Evolutionary conservation across 73 alveolate species (phyloP), one percentile per base, ranked within the genome.

Genomic region (Durusdinium trenchii): DNA sequence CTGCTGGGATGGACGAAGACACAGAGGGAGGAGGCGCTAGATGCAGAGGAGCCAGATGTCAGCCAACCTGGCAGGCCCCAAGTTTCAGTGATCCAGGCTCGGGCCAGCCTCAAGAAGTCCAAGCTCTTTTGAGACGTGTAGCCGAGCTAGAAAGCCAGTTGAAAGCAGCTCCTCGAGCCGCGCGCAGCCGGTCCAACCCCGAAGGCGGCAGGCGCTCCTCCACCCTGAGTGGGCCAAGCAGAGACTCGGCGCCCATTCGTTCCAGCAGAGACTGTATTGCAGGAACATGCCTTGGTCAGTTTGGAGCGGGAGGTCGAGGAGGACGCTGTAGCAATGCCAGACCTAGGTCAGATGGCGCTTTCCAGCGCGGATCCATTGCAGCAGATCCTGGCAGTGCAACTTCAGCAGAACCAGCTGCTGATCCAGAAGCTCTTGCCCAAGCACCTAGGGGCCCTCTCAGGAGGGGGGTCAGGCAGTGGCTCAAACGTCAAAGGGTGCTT

Each of bases 361-460:
- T 6, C 10, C 18, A 71, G 84, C 28, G 30, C 4, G 61, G 87
- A 76, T 60, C 87, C 87, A 18, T 38, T 76, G 36, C 87, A 76
- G 6, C 87, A 76, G 87, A 76, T 76, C 45, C 42, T 64, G 79
- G 42, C 38, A 32, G n/a, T 28, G 23, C 79, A 64, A 20, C 64
- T 54, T 54, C 87, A 38, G 87, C 87, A 76, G 60, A 76, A 76
- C 43, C 87, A 76, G 14, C n/a, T 76, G 38, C 61, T 76, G 36
- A 45, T 76, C n/a, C 36, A 45, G 61, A 4, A 23, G 61, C 57
- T 76, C 52, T 10, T 38, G 30, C 60, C 87, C 42, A 7, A 28
- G 18, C 32, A 76, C 61, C 87, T 76, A 38, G 87, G 87, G 42
- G 87, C 87, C 40, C 61, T 76, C 62, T 10, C 87, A 4, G 6